Conservation (phyloP, 805 yeast genomes). For the Ogataea thermomethanolica region DNA sequence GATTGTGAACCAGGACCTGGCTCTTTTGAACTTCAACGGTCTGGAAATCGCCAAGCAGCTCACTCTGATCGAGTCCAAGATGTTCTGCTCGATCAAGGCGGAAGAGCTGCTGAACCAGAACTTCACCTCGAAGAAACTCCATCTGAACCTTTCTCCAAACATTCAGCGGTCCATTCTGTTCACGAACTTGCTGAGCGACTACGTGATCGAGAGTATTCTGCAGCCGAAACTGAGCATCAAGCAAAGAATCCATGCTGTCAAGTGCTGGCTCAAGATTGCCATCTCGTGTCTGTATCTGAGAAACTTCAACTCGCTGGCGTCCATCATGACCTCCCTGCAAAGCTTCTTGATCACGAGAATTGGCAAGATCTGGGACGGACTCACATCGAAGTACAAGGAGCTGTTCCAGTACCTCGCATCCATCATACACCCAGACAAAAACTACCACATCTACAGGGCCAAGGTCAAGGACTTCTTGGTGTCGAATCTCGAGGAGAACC, state of each 20-base stretch:
- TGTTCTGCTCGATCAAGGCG: slow-evolving; percentile 60
- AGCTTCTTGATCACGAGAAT: slow-evolving; percentile 67
- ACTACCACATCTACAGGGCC: slow-evolving; percentile 63
- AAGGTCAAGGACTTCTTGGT: slow-evolving; percentile 56
- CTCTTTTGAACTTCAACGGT: slow-evolving; percentile 58
- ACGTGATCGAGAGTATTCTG: slow-evolving; percentile 66
- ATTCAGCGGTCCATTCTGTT: slow-evolving; percentile 58
- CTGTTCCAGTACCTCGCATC: slow-evolving; percentile 61
- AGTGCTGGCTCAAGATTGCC: slow-evolving; percentile 72
- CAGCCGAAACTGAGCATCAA: slow-evolving; percentile 47
- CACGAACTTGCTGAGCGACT: slow-evolving; percentile 68
- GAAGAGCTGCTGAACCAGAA: slow-evolving; percentile 66
- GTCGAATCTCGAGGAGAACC: slow-evolving; percentile 38
- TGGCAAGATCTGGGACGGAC: slow-evolving; percentile 52
- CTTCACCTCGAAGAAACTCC: slow-evolving; percentile 56
- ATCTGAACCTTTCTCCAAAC: slow-evolving; percentile 58
- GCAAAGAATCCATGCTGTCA: slow-evolving; percentile 51
- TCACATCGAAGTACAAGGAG: slow-evolving; percentile 58
- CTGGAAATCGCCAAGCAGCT: slow-evolving; percentile 75
- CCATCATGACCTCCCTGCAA: slow-evolving; percentile 73
- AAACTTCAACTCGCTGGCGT: slow-evolving; percentile 75
- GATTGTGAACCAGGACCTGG: slow-evolving; percentile 48
- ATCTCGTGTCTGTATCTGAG: slow-evolving; percentile 68
- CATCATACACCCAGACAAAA: slow-evolving; percentile 72
- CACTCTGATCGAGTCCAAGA: slow-evolving; percentile 64